Conservation (phyloP, 179 eudicot species). For the Drosera spatulata region DNA sequence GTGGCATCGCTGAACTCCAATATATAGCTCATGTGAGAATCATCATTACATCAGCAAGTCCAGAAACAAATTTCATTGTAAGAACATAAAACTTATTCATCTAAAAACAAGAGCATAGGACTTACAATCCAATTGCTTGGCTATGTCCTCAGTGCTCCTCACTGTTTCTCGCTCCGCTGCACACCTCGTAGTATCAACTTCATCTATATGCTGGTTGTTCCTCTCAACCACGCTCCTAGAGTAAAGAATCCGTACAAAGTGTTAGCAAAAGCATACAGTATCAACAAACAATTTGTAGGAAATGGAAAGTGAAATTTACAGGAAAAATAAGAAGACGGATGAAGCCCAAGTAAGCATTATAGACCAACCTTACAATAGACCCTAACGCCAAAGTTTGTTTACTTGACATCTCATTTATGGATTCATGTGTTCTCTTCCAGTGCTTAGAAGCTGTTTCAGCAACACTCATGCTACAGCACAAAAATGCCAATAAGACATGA, state of each 20-base stretch:
- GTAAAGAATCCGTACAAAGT: background rate
- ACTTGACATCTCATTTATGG: constrained; percentile 47
- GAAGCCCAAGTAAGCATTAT: background rate
- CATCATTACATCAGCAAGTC: no score
- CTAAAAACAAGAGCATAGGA: background rate
- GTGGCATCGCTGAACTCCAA: no score
- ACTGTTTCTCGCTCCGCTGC: constrained; percentile 54
- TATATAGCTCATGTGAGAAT: no score
- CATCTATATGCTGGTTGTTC: constrained; percentile 61
- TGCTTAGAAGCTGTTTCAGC: constrained; percentile 66
- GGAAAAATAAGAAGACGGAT: no score
- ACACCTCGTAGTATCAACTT: constrained; percentile 49
- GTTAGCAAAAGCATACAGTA: background rate
- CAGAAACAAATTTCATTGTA: no score
- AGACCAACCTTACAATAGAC: constrained; percentile 59
- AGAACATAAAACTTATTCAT: no score
- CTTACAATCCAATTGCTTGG: constrained; percentile 50
- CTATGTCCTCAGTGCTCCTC: constrained; percentile 42
- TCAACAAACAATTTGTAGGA: background rate
- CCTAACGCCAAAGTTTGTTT: constrained; percentile 41
- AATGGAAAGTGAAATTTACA: no score
- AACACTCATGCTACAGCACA: constrained; percentile 41
- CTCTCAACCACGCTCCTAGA: constrained; percentile 44
- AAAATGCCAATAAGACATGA: background rate
- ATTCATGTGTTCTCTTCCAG: constrained; percentile 49